These are phyloP conservation scores for Gomphus bonarii DNA, from an alignment of 1,284 basidiomycete genomes.

Conservation along the genomic window DNA sequence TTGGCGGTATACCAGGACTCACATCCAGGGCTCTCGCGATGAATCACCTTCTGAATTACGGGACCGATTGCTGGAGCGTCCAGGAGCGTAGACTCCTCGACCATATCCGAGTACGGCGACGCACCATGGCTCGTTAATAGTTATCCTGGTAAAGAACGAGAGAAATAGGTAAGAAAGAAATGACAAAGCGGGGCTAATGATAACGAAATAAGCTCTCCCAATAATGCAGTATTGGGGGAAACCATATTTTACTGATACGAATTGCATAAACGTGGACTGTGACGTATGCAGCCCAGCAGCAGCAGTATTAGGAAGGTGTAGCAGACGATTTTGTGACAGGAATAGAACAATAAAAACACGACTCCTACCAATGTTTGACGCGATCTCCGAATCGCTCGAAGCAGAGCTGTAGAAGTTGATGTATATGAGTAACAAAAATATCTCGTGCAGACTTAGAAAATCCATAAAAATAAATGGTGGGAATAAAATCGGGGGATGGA, in stretches of 20 bases:
- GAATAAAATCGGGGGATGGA: not conserved
- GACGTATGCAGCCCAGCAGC: not conserved
- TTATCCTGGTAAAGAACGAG: conserved; percentile 35
- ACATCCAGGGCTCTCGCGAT: conserved; percentile 66
- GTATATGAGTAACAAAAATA: not conserved
- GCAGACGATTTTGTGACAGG: not conserved
- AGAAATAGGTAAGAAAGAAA: not conserved
- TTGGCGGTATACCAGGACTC: conserved; percentile 17
- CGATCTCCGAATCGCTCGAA: conserved; percentile 66
- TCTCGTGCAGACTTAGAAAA: not conserved
- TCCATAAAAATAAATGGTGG: not conserved
- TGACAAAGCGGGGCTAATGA: not conserved
- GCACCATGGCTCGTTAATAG: conserved; percentile 69
- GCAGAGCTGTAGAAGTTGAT: conserved; percentile 34
- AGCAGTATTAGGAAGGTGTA: not conserved
- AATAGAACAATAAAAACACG: not conserved
- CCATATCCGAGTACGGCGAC: conserved; percentile 61
- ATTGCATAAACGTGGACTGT: not conserved
- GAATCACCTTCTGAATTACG: conserved; percentile 49
- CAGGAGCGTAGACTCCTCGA: conserved; percentile 56
- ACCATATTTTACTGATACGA: not conserved
- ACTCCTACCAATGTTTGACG: conserved; percentile 58
- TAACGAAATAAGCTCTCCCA: not conserved
- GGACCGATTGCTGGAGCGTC: conserved; percentile 49
- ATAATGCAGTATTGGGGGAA: not conserved